phyloP scores from a whole-genome alignment of 441 rosid species.

The Populus tomentosa region DNA sequence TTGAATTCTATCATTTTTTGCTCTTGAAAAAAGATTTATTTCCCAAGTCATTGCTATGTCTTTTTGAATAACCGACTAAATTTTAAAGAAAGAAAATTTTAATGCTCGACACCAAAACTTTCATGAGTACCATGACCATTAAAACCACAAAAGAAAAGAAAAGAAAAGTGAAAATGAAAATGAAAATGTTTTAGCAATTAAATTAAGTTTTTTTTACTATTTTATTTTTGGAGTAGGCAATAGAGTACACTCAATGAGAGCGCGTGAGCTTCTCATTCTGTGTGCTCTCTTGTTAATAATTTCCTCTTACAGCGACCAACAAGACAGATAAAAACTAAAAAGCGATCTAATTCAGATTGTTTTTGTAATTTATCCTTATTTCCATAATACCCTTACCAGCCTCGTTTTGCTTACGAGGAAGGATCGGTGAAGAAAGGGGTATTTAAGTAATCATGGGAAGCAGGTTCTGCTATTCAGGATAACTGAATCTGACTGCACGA shows the following conservation, averaged over 20 bases:
- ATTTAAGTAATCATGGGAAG: constrained; percentile 17
- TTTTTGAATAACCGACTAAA: too few species aligned
- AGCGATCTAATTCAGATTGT: constrained; percentile 37
- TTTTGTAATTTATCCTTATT: constrained; percentile 9
- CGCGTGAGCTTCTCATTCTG: constrained; percentile 5
- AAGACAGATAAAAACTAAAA: constrained; percentile 48
- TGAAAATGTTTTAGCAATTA: not conserved
- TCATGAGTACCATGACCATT: too few species aligned
- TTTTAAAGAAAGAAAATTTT: too few species aligned
- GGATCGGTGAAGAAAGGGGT: not conserved
- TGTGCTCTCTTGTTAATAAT: constrained; percentile 12
- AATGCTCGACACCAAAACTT: too few species aligned
- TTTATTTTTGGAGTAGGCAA: too few species aligned
- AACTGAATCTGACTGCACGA: constrained; percentile 54
- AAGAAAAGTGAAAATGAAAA: too few species aligned
- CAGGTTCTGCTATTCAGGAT: constrained; percentile 35
- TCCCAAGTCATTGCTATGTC: too few species aligned
- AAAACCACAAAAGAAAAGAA: too few species aligned
- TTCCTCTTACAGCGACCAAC: constrained; percentile 38
- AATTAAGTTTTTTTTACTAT: not conserved
- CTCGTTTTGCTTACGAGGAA: not conserved
- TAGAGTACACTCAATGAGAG: not conserved
- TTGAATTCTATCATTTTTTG: too few species aligned
- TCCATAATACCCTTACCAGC: constrained; percentile 24
- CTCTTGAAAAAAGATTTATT: too few species aligned